These are phyloP conservation scores for Parachaetomium inaequale DNA, from an alignment of 495 filamentous ascomycete species.

Conservation along the genomic window DNA sequence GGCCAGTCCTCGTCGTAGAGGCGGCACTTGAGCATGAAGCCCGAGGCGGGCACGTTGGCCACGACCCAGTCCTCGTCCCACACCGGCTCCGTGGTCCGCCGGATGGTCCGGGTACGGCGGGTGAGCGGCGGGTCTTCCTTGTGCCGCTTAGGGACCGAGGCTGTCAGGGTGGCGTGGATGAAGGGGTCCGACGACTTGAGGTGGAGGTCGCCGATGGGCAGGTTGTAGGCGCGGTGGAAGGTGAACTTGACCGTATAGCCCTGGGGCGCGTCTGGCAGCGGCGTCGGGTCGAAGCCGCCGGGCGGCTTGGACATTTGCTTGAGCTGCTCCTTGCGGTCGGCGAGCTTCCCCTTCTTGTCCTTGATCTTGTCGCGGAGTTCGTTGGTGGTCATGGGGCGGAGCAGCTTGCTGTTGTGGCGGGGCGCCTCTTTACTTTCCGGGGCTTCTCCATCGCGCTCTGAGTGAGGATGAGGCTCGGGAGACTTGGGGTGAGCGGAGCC, in stretches of 20 bases:
- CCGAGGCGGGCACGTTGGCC: conserved; percentile 72
- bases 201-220: conserved; percentile 77
- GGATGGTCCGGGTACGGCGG: conserved; percentile 74
- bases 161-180: conserved; percentile 63
- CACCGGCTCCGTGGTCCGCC: conserved; percentile 62
- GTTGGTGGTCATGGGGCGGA: neutral
- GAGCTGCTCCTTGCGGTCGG: conserved; percentile 51
- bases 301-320: conserved; percentile 61
- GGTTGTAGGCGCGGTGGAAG: conserved; percentile 73
- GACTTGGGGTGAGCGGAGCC: conserved; percentile 2
- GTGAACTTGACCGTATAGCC: conserved; percentile 84
- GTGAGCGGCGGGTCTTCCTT: conserved; percentile 70
- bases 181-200: conserved; percentile 82
- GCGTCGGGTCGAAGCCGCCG: conserved; percentile 76
- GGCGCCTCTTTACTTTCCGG: neutral
- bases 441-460: neutral
- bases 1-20: conserved; percentile 86
- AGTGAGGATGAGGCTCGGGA: neutral
- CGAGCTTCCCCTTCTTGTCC: conserved; percentile 55
- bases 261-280: conserved; percentile 64
- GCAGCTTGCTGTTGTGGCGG: neutral
- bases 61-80: conserved; percentile 90
- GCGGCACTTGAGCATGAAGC: conserved; percentile 74
- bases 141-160: conserved; percentile 63
- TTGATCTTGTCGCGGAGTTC: conserved; percentile 49